A percentile compares a stretch with the other conserved stretches of the same genome.
These are phyloP conservation scores for Podospora didyma DNA, from an alignment of 495 filamentous ascomycete species.

Conservation along the genomic window DNA sequence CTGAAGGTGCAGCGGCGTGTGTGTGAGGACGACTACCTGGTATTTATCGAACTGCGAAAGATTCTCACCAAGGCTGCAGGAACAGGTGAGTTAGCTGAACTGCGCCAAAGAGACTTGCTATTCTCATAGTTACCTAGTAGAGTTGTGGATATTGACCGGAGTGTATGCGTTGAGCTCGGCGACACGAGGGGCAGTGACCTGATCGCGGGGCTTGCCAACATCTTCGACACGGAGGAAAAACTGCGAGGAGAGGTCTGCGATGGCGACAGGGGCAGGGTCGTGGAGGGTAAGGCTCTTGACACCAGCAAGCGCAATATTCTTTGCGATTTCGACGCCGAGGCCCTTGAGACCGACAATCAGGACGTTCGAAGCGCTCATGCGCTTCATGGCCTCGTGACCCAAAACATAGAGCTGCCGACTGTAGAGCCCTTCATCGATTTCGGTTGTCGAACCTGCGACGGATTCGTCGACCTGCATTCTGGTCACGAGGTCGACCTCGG, in stretches of 20 bases:
- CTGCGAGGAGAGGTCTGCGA: constrained; percentile 88
- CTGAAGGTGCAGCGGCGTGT: constrained; percentile 74
- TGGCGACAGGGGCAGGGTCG: constrained; percentile 74
- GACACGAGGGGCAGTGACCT: constrained; percentile 80
- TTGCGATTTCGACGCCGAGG: constrained; percentile 96
- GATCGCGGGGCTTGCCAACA: constrained; percentile 86
- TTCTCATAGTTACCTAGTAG: constrained; percentile 32
- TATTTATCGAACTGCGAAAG: constrained; percentile 77
- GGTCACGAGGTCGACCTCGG: constrained; percentile 60
- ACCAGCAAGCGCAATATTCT: constrained; percentile 97
- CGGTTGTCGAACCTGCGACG: constrained; percentile 40
- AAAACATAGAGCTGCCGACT: constrained; percentile 97
- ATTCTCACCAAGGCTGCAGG: constrained; percentile 57
- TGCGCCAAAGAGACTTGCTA: too few relatives aligned
- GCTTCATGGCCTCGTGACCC: constrained; percentile 99
- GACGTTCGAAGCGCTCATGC: constrained; percentile 94
- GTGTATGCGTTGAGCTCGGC: constrained; percentile 96
- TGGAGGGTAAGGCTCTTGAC: constrained; percentile 79
- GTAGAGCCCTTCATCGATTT: constrained; percentile 97
- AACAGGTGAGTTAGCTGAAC: constrained; percentile 23
- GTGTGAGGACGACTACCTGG: constrained; percentile 88
- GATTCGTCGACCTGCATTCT: constrained; percentile 81
- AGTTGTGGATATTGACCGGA: constrained; percentile 72
- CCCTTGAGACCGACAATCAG: constrained; percentile 90
- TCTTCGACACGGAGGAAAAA: constrained; percentile 91